These are phyloP conservation scores for Gentiana dahurica DNA, from an alignment of 257 asterid species.

Conservation along the genomic window DNA sequence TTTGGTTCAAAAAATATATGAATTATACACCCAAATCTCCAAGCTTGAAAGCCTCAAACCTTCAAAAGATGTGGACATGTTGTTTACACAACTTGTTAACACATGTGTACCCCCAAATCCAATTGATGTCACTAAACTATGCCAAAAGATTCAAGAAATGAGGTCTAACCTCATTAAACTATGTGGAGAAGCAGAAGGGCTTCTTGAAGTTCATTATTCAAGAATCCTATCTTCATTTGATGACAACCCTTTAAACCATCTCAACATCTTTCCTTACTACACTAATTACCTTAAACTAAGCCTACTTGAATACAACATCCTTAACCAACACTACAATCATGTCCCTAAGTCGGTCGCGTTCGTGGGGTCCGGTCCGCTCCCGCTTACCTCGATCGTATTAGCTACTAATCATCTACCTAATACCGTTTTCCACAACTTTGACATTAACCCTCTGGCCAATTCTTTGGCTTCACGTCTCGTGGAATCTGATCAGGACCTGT, in stretches of 20 bases:
- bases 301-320: constrained; percentile 51
- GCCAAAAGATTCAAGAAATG: constrained; percentile 46
- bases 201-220: constrained; percentile 57
- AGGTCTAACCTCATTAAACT: constrained; percentile 48
- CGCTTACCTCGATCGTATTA: constrained; percentile 73
- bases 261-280: constrained; percentile 56
- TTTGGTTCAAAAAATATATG: constrained; percentile 42
- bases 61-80: constrained; percentile 47
- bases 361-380: constrained; percentile 93
- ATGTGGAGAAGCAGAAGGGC: constrained; percentile 74
- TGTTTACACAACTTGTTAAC: constrained; percentile 61
- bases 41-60: constrained; percentile 53
- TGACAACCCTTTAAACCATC: constrained; percentile 49
- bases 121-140: constrained; percentile 60
- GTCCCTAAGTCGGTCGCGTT: constrained; percentile 44
- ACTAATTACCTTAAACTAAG: constrained; percentile 66
- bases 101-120: constrained; percentile 79
- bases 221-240: constrained; percentile 31
- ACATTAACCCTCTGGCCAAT: constrained; percentile 55
- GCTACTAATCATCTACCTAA: constrained; percentile 50
- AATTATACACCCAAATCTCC: constrained; percentile 50
- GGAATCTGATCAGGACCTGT: constrained; percentile 37
- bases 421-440: constrained; percentile 61
- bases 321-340: constrained; percentile 23
- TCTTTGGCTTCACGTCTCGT: constrained; percentile 45